These are phyloP conservation scores for Stenogyne calaminthoides DNA, from an alignment of 305 asterid species.

Conservation along the genomic window DNA sequence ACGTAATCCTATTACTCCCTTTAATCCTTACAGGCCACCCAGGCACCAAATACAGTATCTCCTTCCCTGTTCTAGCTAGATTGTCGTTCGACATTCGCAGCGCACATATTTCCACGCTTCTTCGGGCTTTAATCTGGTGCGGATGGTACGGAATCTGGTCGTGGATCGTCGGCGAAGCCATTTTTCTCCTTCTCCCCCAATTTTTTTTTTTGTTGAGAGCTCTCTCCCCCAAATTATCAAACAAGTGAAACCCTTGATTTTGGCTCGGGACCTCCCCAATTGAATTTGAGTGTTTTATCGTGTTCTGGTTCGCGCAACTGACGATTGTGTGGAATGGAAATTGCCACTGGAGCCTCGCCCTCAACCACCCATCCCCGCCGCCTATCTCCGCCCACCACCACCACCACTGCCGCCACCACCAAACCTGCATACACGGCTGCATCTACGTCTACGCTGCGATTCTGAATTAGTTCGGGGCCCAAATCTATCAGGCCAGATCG, in stretches of 20 bases:
- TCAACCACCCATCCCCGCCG: too few relatives aligned
- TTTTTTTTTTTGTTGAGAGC: too few relatives aligned
- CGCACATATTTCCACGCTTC: constrained; percentile 79
- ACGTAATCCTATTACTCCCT: constrained; percentile 56
- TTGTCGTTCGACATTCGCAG: constrained; percentile 79
- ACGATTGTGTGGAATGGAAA: constrained; percentile 75
- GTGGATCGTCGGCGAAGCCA: constrained; percentile 95
- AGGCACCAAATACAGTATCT: constrained; percentile 76
- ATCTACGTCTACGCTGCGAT: too few relatives aligned
- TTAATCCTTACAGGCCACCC: constrained; percentile 76
- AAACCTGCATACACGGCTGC: too few relatives aligned
- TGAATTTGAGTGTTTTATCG: constrained; percentile 70
- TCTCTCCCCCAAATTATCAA: constrained; percentile 43
- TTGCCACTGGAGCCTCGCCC: too few relatives aligned
- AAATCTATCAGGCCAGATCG: too few relatives aligned
- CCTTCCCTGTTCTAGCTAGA: constrained; percentile 82
- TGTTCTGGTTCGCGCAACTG: constrained; percentile 72
- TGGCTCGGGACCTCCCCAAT: constrained; percentile 88
- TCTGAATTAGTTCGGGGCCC: too few relatives aligned
- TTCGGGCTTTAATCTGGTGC: constrained; percentile 77
- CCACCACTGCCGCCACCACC: too few relatives aligned
- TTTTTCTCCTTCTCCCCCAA: constrained; percentile 68
- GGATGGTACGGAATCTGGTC: constrained; percentile 97
- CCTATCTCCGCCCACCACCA: too few relatives aligned
- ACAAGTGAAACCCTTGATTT: constrained; percentile 35